phyloP scores from a whole-genome alignment of 306 rosid genomes.

The Ceratonia siliqua region DNA sequence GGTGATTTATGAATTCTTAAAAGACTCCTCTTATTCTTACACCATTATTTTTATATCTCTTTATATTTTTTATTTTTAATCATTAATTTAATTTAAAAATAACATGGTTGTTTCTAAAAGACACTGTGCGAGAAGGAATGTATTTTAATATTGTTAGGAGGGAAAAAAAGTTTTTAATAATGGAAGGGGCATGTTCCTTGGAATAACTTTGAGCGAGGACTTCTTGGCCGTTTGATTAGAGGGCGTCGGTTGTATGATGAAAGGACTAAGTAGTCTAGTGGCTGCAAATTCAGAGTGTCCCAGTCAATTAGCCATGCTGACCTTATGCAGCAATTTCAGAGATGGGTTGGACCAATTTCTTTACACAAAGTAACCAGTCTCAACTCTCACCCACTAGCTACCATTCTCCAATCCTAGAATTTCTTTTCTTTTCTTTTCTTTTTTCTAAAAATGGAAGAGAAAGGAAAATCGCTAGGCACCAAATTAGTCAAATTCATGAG shows the following conservation, averaged over 20 bases:
- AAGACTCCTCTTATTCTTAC: too few species aligned
- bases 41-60: too few species aligned
- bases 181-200: conserved; percentile 30
- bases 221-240: conserved; percentile 35
- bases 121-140: conserved; percentile 25
- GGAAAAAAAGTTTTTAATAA: conserved; percentile 26
- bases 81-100: too few species aligned
- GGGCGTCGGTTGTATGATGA: background rate
- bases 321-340: conserved; percentile 27
- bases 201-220: conserved; percentile 5
- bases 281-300: background rate
- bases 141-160: conserved; percentile 18
- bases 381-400: background rate
- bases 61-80: too few species aligned
- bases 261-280: conserved; percentile 26
- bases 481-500: conserved; percentile 63
- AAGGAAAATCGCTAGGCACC: conserved; percentile 43
- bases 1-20: conserved; percentile 30
- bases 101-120: too few species aligned
- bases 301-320: conserved; percentile 5
- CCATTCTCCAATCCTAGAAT: background rate
- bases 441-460: background rate
- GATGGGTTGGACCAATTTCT: conserved; percentile 37
- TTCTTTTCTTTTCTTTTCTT: background rate
- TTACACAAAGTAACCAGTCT: conserved; percentile 22